Conservation (phyloP, 2,329 filamentous ascomycete genomes). For the Fusarium bulbicola region DNA sequence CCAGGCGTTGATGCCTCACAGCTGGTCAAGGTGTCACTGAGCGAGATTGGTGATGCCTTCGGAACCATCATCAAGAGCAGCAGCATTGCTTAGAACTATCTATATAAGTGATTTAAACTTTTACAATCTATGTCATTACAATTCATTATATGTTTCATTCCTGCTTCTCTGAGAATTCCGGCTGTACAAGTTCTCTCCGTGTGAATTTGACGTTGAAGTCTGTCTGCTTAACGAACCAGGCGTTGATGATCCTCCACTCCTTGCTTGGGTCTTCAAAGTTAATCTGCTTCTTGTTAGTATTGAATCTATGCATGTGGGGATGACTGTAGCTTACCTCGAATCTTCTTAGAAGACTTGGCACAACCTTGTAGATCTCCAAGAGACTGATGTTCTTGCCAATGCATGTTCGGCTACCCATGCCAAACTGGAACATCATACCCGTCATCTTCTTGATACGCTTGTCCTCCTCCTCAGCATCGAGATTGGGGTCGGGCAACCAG, state of each 20-base stretch:
- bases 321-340: slow-evolving; percentile 27
- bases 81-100: slow-evolving; percentile 36
- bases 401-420: slow-evolving; percentile 75
- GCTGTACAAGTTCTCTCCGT: slow-evolving; percentile 54
- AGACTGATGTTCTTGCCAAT: slow-evolving; percentile 74
- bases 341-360: slow-evolving; percentile 52
- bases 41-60: slow-evolving; percentile 71
- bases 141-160: not conserved
- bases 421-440: slow-evolving; percentile 64
- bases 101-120: no score
- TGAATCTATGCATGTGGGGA: rapidly evolving
- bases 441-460: slow-evolving; percentile 48
- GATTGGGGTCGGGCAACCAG: slow-evolving; percentile 62
- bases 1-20: slow-evolving; percentile 67
- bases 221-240: slow-evolving; percentile 70
- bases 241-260: slow-evolving; percentile 68
- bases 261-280: slow-evolving; percentile 61
- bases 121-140: not conserved
- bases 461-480: slow-evolving; percentile 53
- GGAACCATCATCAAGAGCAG: slow-evolving; percentile 63
- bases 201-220: slow-evolving; percentile 61
- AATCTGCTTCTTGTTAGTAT: slow-evolving; percentile 52
- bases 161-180: slow-evolving; percentile 29
- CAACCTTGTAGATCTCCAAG: slow-evolving; percentile 71
- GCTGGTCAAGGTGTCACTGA: slow-evolving; percentile 59